phyloP scores from a whole-genome alignment of 2,329 filamentous ascomycete genomes.

The Sclerotinia sclerotiorum region DNA sequence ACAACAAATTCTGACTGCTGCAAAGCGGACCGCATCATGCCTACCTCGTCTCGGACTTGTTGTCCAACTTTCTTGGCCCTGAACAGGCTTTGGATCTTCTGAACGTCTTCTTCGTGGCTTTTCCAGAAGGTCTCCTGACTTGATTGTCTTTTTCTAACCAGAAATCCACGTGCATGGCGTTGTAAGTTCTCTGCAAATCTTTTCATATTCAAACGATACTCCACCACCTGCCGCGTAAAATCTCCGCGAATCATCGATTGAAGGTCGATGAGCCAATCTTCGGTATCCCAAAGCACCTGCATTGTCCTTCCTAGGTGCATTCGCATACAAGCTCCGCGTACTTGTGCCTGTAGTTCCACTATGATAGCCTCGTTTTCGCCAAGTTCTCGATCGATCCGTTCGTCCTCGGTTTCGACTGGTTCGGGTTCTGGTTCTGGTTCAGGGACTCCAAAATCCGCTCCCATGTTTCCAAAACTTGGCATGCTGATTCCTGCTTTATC shows the following conservation, averaged over 20 bases:
- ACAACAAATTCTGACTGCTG: conserved; percentile 62
- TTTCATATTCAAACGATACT: conserved; percentile 80
- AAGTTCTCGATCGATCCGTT: conserved; percentile 79
- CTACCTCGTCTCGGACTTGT: conserved; percentile 52
- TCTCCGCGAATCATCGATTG: conserved; percentile 87
- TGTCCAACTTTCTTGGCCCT: conserved; percentile 60
- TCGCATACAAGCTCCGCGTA: conserved; percentile 76
- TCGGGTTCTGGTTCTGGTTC: conserved; percentile 75
- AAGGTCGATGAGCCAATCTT: conserved; percentile 74
- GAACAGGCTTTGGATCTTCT: conserved; percentile 80
- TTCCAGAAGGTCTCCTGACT: conserved; percentile 68
- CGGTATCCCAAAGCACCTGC: conserved; percentile 86
- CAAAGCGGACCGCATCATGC: conserved; percentile 58
- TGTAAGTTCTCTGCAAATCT: conserved; percentile 78
- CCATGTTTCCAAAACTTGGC: conserved; percentile 98
- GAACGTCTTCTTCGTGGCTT: conserved; percentile 67
- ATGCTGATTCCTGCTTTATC: conserved; percentile 94
- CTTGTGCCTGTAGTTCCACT: conserved; percentile 80
- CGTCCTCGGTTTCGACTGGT: conserved; percentile 81
- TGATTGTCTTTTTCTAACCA: conserved; percentile 64
- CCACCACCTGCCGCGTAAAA: conserved; percentile 78
- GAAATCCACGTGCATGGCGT: conserved; percentile 72
- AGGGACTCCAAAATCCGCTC: conserved; percentile 81
- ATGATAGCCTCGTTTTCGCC: conserved; percentile 71
- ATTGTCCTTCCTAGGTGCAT: conserved; percentile 77